Base-by-base conservation (phyloP, 768 basidiomycete genomes). In the Rickenella mellea region DNA sequence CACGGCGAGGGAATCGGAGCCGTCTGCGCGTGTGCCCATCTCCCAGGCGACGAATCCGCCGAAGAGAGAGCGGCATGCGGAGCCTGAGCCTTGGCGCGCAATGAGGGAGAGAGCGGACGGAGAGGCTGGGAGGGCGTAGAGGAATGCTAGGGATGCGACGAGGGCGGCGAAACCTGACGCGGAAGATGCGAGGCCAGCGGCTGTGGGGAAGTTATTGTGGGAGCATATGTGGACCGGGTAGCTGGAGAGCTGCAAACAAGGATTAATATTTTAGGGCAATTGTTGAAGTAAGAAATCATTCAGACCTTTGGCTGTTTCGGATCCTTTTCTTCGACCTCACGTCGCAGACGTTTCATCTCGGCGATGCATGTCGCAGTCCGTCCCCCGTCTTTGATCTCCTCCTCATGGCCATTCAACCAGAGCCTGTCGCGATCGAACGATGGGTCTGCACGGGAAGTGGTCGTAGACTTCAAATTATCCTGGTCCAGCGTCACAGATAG, bases 131-230 rank as follows among this genome's bases (percentile, higher is more conserved):
- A 99, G 84, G 7, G 67, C 51, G 68, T 96, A 98, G 49, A 98
- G 80, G 8, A 79, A 70, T 1, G 92, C 81, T 39, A 99, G 75
- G 40, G 93, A 96, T 10, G 83, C 73, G 21, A 90, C 85, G 29
- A 99, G 83, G 0, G 96, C 96, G 4, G 96, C 94, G 53, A 98
- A 93, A 12, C 96, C 96, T 0, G 92, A 89, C 1, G 96, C 96
- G 26, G 93, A 97, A 1, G 93, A 97, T 1, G 96, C 96, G 33
- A 99, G 80, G 4, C 96, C 96, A 0, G 96, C 96, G 11, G 96
- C 96, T 11, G 96, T 99, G 24, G 96, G 96, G 72, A 99, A 98
- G 69, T 98, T 98, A 74, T 99, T 99, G 67, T 78, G 82, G 6
- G 94, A 98, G 43, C 79, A 78, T 53, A 99, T 91, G 66, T 91